These are phyloP conservation scores for Colletotrichum aenigma DNA, from an alignment of 2,329 filamentous ascomycete species.

Conservation along the genomic window DNA sequence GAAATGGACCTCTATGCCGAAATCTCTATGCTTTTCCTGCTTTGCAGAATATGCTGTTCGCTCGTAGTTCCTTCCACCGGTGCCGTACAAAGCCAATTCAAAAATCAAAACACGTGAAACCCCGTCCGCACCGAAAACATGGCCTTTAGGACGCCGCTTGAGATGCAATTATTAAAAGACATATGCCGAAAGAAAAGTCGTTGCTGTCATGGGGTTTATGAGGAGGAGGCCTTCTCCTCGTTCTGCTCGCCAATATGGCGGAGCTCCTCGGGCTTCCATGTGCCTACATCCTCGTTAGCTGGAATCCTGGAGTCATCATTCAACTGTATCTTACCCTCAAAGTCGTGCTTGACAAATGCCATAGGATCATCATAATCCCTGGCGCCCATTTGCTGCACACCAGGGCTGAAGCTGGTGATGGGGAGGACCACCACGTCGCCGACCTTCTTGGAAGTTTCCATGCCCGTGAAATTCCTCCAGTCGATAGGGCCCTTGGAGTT, in stretches of 20 bases:
- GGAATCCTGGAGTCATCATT: neutral
- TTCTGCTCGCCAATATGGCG: slow-evolving; percentile 67
- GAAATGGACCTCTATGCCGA: slow-evolving; percentile 9
- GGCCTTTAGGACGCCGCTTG: neutral
- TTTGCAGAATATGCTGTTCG: slow-evolving; percentile 7
- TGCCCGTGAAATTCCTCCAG: slow-evolving; percentile 88
- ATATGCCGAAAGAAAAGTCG: neutral
- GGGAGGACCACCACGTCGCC: slow-evolving; percentile 93
- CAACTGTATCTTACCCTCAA: slow-evolving; percentile 72
- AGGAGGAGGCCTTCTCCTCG: slow-evolving; percentile 22
- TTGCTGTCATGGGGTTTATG: slow-evolving; percentile 1
- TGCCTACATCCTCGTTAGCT: slow-evolving; percentile 50
- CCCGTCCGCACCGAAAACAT: neutral
- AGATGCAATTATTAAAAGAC: slow-evolving; percentile 14
- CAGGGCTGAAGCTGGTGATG: slow-evolving; percentile 96
- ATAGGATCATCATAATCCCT: slow-evolving; percentile 88
- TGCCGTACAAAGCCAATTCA: neutral
- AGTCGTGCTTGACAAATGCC: slow-evolving; percentile 97
- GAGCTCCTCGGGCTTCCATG: slow-evolving; percentile 77
- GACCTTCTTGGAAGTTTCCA: slow-evolving; percentile 81
- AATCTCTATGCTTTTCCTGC: slow-evolving; percentile 12
- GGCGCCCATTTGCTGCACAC: slow-evolving; percentile 91
- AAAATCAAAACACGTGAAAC: neutral
- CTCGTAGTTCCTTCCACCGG: neutral
- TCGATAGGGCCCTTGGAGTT: slow-evolving; percentile 76